Base-by-base conservation (phyloP, 2,329 filamentous ascomycete genomes). In the Monosporascus sp. region DNA sequence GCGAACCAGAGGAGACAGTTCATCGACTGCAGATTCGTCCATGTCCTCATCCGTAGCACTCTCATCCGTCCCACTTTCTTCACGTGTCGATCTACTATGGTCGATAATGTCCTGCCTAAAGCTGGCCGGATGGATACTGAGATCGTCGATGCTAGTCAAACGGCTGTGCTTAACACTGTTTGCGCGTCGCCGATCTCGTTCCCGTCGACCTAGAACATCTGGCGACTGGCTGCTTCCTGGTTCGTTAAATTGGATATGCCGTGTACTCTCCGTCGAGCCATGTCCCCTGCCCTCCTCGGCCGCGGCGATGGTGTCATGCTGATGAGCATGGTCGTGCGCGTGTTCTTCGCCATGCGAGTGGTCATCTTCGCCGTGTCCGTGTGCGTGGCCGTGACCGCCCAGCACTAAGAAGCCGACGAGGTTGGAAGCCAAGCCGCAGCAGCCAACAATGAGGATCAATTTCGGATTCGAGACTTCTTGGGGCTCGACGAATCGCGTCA, bases 31-130 rank as follows among this genome's bases (percentile, higher is more conserved):
- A 11, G 65, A 64, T 27, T 67, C 66, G 14, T 69, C 62, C 1
- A 54, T 73, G 7, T 79, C 78, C 17, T 81, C 80, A 11, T 71
- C 71, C 34, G 80, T 79, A 54, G 80, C 79, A 54, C 77, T 81
- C 31, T 83, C 84, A 49, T 78, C 73, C n/a, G 69, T 66, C 16
- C 69, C 65, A 22, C 62, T 76, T 26, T 81, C 80, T 3, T 83
- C 80, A 4, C 78, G 75, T 40, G 82, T 83, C 46, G 85, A 76
- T 49, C 83, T 82, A 55, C 85, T 87, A n/a, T 90, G 90, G 38
- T 87, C 86, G 60, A 97, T 95, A 62, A 99, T 96, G 52, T 93
- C 91, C 69, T 96, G 89, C 60, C 94, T 81, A 76, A 97, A 91
- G 58, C 87, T 93, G 24, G 91, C 88, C 3, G 94, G 94, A 67